These are phyloP conservation scores for Solanum bukasovii DNA, from an alignment of 257 asterid species.

Conservation along the genomic window DNA sequence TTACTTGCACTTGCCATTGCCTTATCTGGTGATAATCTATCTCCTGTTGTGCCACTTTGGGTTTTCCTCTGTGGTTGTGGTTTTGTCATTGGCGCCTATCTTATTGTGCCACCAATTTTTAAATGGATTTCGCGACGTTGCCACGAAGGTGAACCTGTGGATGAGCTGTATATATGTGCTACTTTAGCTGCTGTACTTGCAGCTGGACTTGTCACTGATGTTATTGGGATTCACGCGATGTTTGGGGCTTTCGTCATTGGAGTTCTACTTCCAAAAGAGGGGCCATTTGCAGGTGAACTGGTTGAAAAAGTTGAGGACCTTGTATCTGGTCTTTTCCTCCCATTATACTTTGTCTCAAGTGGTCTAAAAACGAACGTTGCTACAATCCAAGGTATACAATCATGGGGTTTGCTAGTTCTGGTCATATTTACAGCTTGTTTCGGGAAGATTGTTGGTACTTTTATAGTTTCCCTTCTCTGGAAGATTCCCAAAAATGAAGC, in stretches of 20 bases:
- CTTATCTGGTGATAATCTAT: slow-evolving; percentile 43
- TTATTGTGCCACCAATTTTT: slow-evolving; percentile 42
- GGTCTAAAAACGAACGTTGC: slow-evolving; percentile 76
- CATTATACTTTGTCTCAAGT: slow-evolving; percentile 72
- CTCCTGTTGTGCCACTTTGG: slow-evolving; percentile 55
- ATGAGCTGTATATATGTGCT: slow-evolving; percentile 55
- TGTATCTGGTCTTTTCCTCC: slow-evolving; percentile 74
- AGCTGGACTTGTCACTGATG: slow-evolving; percentile 61
- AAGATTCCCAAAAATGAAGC: slow-evolving; percentile 54
- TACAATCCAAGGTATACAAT: slow-evolving; percentile 57
- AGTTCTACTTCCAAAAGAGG: slow-evolving; percentile 72
- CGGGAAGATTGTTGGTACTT: slow-evolving; percentile 68
- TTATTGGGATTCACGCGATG: slow-evolving; percentile 74
- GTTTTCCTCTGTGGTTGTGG: slow-evolving; percentile 52
- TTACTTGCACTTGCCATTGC: slow-evolving; percentile 72
- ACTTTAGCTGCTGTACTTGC: slow-evolving; percentile 61
- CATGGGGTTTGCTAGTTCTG: slow-evolving; percentile 72
- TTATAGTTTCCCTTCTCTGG: slow-evolving; percentile 37
- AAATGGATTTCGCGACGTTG: slow-evolving; percentile 49
- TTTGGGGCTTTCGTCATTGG: slow-evolving; percentile 92
- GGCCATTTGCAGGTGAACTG: slow-evolving; percentile 58
- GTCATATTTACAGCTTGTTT: slow-evolving; percentile 65
- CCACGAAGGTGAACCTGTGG: slow-evolving; percentile 68
- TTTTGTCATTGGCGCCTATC: slow-evolving; percentile 23
- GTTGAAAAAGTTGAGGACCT: slow-evolving; percentile 87